Evolutionary conservation across 2,329 filamentous ascomycete genomes (phyloP), one percentile per base, ranked within the genome.

Genomic region (Neurospora sp.): DNA sequence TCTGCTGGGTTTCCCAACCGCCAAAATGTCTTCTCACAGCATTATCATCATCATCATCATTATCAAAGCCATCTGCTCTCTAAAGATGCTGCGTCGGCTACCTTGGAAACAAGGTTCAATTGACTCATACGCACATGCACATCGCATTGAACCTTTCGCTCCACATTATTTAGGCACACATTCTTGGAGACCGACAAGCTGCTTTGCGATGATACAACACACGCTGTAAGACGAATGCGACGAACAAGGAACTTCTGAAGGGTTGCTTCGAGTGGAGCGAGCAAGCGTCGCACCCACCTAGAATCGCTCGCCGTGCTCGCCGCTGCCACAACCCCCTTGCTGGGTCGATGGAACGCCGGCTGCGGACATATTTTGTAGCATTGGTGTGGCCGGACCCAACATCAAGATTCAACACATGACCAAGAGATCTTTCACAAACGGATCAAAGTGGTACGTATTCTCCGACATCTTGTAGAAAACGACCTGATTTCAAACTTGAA

Each of bases 281-380:
- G 23, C 28, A 15, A 62, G 28, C 23, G 52, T 36, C 28, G 28
- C 28, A 62, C 52, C 52, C 13, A 62, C 52, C 52, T n/a, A 40
- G 71, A 70, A 70, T 46, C 58, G 71, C 74, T 76, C 75, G 75
- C 75, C 75, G 75, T 72, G 72, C 71, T 71, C 72, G 70, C 40
- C 69, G 38, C 68, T 67, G 52, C 71, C 39, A 67, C 69, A 68
- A 67, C 40, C 68, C 67, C 38, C 66, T 8, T 52, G 38, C 8
- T 38, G 15, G 71, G 72, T 74, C 70, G 36, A 68, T 6, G 69
- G 70, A 74, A 75, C 73, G 0, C 28, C 1, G 28, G 3, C 11
- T 4, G 17, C 6, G 3, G 6, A 3, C 28, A 70, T 73, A 72
- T 74, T 72, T n/a, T 76, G 74, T 76, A 73, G 69, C 8, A 6